These are phyloP conservation scores for Pestalotiopsis sp. DNA, from an alignment of 2,329 filamentous ascomycete genomes.

Conservation along the genomic window DNA sequence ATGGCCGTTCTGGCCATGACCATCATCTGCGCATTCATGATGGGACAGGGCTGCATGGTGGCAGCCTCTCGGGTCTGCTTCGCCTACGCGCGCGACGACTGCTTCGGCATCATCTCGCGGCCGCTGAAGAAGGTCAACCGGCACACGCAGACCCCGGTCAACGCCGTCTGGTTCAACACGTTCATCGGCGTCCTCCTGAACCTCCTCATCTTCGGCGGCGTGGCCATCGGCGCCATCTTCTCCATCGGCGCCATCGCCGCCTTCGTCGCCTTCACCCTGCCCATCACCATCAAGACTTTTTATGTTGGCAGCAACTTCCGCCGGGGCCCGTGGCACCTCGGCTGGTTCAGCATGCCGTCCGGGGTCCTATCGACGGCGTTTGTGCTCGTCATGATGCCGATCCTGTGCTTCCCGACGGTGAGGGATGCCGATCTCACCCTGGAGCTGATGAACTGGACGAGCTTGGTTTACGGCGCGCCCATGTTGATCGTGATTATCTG, in stretches of 20 bases:
- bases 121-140: constrained; percentile 63
- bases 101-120: constrained; percentile 59
- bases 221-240: constrained; percentile 70
- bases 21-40: constrained; percentile 70
- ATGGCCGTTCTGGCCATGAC: constrained; percentile 67
- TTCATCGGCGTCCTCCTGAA: constrained; percentile 60
- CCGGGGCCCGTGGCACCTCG: constrained; percentile 70
- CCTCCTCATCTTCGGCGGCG: constrained; percentile 65
- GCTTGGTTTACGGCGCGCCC: constrained; percentile 53
- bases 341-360: constrained; percentile 58
- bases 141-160: constrained; percentile 67
- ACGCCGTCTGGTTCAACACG: constrained; percentile 70
- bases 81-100: constrained; percentile 73
- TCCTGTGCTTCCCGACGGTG: constrained; percentile 65
- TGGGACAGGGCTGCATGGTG: constrained; percentile 76
- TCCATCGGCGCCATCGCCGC: constrained; percentile 70
- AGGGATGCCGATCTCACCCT: constrained; percentile 55
- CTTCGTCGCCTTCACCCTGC: constrained; percentile 63
- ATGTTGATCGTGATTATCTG: constrained; percentile 63
- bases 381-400: constrained; percentile 67
- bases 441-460: constrained; percentile 69
- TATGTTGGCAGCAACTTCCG: constrained; percentile 66
- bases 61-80: constrained; percentile 68
- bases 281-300: constrained; percentile 60
- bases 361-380: constrained; percentile 61